Base-by-base conservation (phyloP, 257 asterid genomes). In the Petunia axillaris region DNA sequence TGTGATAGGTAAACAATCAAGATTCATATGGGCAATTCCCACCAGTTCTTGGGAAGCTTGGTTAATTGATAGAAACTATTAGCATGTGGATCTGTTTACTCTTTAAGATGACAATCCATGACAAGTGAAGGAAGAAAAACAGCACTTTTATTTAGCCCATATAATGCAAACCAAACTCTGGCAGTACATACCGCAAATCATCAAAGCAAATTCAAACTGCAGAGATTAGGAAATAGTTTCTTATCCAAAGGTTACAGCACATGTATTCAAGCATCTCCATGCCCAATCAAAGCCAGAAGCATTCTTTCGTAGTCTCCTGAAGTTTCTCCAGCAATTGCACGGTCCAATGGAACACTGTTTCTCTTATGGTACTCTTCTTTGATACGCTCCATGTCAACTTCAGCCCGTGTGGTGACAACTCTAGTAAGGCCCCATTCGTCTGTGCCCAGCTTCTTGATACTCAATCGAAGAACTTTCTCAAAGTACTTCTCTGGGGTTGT, bases 351-450 rank as follows among this genome's bases (percentile, higher is more conserved):
- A 80, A 89, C 82, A 16, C 97, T 92, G 87, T 92, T 95, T 57
- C 97, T 80, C 80, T 84, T 89, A 2, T 85, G 93, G 81, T 92
- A 93, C 57, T 90, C 91, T 79, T 88, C 95, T 82, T 89, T 92
- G 84, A 95, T 90, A 53, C 85, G 85, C 75, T 86, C 84, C 96
- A 92, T 84, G 82, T 88, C 89, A 64, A 81, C 89, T 89, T 95
- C 99, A 39, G 97, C 96, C 66, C 93, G 90, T 13, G 98, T 93
- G 0, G 89, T 91, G n/a, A 95, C 86, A 36, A 90, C 97, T 3
- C 99, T 92, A 54, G 98, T 93, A 54, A 95, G 93, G 77, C 91
- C 93, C 81, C 89, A 68, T 85, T 93, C 98, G 4, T 95, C 97
- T 0, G 98, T 95, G 25, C 99, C 99, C 39, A 80, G 46, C 81